Conservation (phyloP, 2,329 filamentous ascomycete genomes). For the Biscogniauxia sp. region DNA sequence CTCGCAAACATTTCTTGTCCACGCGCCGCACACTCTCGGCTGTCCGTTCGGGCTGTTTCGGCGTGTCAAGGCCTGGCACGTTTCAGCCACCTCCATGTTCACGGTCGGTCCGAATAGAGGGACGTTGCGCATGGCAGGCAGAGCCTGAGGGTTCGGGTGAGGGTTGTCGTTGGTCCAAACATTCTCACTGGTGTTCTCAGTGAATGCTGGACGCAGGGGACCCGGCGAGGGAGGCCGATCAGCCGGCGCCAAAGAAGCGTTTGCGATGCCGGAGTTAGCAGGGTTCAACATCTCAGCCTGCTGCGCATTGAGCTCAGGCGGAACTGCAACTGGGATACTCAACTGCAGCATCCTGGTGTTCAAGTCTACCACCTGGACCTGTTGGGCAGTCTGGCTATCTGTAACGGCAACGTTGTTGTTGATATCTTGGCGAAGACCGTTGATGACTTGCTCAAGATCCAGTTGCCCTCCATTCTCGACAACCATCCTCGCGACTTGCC, state of each 20-base stretch:
- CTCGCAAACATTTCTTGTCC: slow-evolving; percentile 15
- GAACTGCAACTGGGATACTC: too few relatives aligned
- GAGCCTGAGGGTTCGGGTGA: slow-evolving; percentile 5
- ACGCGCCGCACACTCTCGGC: not conserved
- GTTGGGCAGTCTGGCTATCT: not conserved
- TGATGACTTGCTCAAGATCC: not conserved
- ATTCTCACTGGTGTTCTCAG: too few relatives aligned
- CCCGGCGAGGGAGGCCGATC: not conserved
- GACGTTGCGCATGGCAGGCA: slow-evolving; percentile 3
- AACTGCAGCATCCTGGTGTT: too few relatives aligned
- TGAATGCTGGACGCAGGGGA: not conserved
- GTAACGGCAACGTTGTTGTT: too few relatives aligned
- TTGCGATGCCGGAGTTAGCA: not conserved
- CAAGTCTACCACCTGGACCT: too few relatives aligned
- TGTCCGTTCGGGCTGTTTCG: not conserved
- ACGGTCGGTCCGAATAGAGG: not conserved
- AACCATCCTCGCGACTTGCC: not conserved
- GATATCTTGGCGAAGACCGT: not conserved
- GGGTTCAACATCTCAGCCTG: too few relatives aligned
- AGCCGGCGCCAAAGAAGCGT: not conserved
- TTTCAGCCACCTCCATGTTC: not conserved
- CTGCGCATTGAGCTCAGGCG: too few relatives aligned
- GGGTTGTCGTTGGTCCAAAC: too few relatives aligned
- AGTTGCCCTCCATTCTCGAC: not conserved
- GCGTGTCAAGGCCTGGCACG: not conserved